phyloP scores from a whole-genome alignment of 495 filamentous ascomycete species.

The Cercophora scortea region DNA sequence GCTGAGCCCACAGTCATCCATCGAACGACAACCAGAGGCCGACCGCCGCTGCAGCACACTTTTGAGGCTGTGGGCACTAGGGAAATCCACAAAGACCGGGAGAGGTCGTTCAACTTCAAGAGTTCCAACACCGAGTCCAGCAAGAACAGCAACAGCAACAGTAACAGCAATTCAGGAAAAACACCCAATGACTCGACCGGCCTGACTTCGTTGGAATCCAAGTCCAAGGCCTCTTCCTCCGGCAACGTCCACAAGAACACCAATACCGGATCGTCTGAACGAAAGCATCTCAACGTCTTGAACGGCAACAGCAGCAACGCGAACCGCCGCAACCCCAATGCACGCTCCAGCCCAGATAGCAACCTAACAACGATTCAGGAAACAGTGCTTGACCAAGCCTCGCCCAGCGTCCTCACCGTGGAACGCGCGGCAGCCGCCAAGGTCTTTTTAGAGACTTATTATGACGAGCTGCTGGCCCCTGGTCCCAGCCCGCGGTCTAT shows the following conservation, averaged over 20 bases:
- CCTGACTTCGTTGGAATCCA: slow-evolving; percentile 37
- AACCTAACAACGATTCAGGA: slow-evolving; percentile 36
- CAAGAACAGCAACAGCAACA: slow-evolving; percentile 8
- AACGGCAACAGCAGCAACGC: not conserved
- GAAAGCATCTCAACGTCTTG: not conserved
- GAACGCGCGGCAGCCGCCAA: slow-evolving; percentile 76
- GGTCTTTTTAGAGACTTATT: slow-evolving; percentile 79
- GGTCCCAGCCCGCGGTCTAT: slow-evolving; percentile 47
- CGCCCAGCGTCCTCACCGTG: slow-evolving; percentile 64
- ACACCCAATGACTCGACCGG: slow-evolving; percentile 20
- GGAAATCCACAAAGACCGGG: not conserved
- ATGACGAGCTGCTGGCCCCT: slow-evolving; percentile 51
- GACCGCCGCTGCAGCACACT: slow-evolving; percentile 20
- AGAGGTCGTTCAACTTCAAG: not conserved
- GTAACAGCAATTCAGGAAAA: slow-evolving; percentile 3
- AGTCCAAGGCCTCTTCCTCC: slow-evolving; percentile 7
- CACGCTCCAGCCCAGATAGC: slow-evolving; percentile 18
- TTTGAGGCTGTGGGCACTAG: slow-evolving; percentile 3
- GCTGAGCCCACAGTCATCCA: slow-evolving; percentile 41
- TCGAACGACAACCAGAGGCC: slow-evolving; percentile 29
- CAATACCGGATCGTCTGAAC: not conserved
- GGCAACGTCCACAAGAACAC: slow-evolving; percentile 5
- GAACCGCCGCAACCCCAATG: slow-evolving; percentile 15
- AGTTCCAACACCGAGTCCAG: slow-evolving; percentile 9
- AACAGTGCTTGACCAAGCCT: slow-evolving; percentile 21